A percentile compares a stretch with the other conserved stretches of the same genome.
phyloP scores from a whole-genome alignment of 306 rosid species.

The Quercus rubra region DNA sequence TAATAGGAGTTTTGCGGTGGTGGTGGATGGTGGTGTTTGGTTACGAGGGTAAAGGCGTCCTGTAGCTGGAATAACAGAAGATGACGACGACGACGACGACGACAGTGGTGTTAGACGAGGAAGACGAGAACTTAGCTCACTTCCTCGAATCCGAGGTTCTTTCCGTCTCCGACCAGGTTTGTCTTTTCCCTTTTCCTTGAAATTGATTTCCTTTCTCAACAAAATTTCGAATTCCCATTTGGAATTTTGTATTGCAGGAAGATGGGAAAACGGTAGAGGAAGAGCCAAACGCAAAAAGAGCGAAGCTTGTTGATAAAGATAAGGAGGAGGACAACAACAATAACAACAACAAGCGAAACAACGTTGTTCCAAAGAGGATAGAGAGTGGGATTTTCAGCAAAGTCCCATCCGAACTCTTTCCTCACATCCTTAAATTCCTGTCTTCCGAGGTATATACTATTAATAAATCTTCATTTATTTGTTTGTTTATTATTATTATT shows the following conservation, averaged over 20 bases:
- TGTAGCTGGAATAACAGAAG: not conserved
- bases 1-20: no score
- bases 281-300: constrained; percentile 57
- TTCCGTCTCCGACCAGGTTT: constrained; percentile 64
- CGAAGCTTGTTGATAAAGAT: constrained; percentile 25
- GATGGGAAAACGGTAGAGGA: constrained; percentile 32
- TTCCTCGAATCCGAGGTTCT: constrained; percentile 88
- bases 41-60: constrained; percentile 8
- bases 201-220: not conserved
- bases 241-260: constrained; percentile 37
- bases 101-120: constrained; percentile 63
- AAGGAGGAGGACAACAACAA: constrained; percentile 3
- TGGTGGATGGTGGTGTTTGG: not conserved
- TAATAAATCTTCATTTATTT: not conserved
- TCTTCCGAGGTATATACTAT: constrained; percentile 62
- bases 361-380: constrained; percentile 38
- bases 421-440: constrained; percentile 80
- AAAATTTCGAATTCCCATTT: not conserved
- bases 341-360: constrained; percentile 2
- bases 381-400: constrained; percentile 67
- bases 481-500: not conserved
- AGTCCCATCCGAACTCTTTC: constrained; percentile 80
- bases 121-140: constrained; percentile 68
- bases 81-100: constrained; percentile 39
- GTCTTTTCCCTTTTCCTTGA: not conserved